Evolutionary conservation across 805 yeast genomes (phyloP).

Genomic region (Hanseniaspora taiwanica): DNA sequence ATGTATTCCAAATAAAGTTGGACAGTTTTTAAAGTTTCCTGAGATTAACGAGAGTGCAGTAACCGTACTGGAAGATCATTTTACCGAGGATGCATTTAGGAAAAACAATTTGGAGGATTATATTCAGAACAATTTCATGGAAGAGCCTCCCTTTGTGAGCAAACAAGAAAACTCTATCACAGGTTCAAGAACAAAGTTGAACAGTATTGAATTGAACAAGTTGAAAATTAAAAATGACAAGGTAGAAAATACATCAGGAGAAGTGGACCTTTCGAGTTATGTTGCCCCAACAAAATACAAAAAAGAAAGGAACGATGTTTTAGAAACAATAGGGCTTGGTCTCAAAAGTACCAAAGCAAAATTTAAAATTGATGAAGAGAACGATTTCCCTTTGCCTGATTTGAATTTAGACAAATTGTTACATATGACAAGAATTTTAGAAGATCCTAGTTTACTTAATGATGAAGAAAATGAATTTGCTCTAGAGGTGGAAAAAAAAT

Average conservation of each 20-base stretch:
- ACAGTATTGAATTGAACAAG: too few species aligned
- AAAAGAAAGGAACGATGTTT: constrained; percentile 2
- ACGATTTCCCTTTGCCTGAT: constrained; percentile 9
- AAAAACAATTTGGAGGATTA: not conserved
- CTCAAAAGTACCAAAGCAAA: constrained; percentile 8
- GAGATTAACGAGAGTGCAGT: constrained; percentile 2
- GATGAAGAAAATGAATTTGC: constrained; percentile 8
- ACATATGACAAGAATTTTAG: constrained; percentile 14
- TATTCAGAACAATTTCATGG: not conserved
- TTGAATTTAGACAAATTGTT: constrained; percentile 15
- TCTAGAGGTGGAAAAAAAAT: constrained; percentile 5
- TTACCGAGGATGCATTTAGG: not conserved
- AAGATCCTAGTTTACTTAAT: constrained; percentile 12
- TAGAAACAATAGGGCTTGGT: constrained; percentile 11
- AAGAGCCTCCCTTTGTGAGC: too few species aligned
- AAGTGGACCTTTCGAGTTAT: not conserved
- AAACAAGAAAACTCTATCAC: too few species aligned
- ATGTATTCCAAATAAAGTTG: constrained; percentile 26
- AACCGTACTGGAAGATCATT: not conserved
- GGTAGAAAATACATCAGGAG: not conserved
- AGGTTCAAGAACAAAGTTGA: too few species aligned
- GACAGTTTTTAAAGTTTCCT: constrained; percentile 18
- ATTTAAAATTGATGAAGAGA: constrained; percentile 6
- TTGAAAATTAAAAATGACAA: too few species aligned
- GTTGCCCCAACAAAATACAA: constrained; percentile 7